Evolutionary conservation across 805 yeast species (phyloP), one percentile per base, ranked within the genome.

Genomic region (Lipomyces kockii): DNA sequence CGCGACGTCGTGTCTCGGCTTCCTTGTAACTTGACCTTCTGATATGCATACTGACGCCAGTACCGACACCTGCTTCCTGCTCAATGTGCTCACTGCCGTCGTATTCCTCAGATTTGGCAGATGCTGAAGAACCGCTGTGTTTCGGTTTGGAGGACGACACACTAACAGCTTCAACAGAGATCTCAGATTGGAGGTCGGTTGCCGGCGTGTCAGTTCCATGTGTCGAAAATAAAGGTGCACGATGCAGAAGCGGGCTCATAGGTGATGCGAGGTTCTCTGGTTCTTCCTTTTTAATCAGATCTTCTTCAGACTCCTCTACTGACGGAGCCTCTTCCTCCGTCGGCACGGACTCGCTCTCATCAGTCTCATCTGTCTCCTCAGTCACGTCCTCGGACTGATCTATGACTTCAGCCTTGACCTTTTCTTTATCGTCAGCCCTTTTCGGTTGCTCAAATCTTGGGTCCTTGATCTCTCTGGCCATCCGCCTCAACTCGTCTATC

Each of bases 251-350:
- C 49, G 49, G 49, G 49, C 49, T 43, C 49, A 43, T 7, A n/a
- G 49, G 49, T 5, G 25, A 43, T 22, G 12, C 32, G 9, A 14
- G 55, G 7, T 43, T 14, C 43, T 25, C 22, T 14, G 39, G n/a
- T 46, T 25, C 51, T 17, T 43, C 54, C 27, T 37, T 27, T 37
- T 34, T 22, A 17, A 54, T 34, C 58, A 12, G 3, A 20, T 54
- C 58, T 29, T 29, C 20, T 54, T 54, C 37, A 43, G 49, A 43
- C 49, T 43, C 49, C 9, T 43, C 49, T 17, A 43, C 49, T n/a
- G 49, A 43, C 22, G 49, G 49, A 7, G 49, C n/a, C 11, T n/a
- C 49, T 43, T 43, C 49, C 49, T 43, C 49, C 9, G 49, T 43
- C 49, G 49, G 49, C 49, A 43, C 22, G n/a, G 49, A 43, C 25